phyloP scores from a whole-genome alignment of 1,139 yeast species.

The Kurtzmaniella quercitrusa region DNA sequence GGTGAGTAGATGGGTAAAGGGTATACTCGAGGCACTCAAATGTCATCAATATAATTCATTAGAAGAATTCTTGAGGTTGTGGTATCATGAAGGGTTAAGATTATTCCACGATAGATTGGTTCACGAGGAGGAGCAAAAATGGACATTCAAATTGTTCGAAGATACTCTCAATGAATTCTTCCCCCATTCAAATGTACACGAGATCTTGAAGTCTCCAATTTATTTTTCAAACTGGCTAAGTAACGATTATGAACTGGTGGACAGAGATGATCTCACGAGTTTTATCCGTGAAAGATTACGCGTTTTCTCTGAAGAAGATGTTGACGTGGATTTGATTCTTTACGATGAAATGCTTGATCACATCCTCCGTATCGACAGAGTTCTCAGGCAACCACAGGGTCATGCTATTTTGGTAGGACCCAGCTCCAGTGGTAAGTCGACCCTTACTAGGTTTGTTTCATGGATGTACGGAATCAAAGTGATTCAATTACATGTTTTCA shows the following conservation, averaged over 20 bases:
- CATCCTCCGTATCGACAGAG: slow-evolving; percentile 75
- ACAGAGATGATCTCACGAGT: slow-evolving; percentile 39
- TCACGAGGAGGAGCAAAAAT: slow-evolving; percentile 39
- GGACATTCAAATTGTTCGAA: slow-evolving; percentile 48
- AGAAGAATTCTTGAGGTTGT: slow-evolving; percentile 52
- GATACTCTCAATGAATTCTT: slow-evolving; percentile 38
- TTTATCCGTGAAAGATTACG: slow-evolving; percentile 65
- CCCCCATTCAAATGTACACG: slow-evolving; percentile 38
- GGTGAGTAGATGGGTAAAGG: slow-evolving; percentile 81
- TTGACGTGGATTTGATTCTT: slow-evolving; percentile 57
- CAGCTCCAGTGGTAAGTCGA: slow-evolving; percentile 77
- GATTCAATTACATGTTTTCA: slow-evolving; percentile 54
- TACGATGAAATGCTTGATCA: slow-evolving; percentile 75
- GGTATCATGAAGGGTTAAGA: slow-evolving; percentile 82
- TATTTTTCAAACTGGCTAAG: slow-evolving; percentile 75
- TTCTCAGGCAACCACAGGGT: slow-evolving; percentile 81
- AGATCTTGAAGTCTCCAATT: slow-evolving; percentile 45
- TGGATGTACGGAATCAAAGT: slow-evolving; percentile 84
- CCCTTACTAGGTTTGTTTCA: slow-evolving; percentile 74
- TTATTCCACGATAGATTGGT: slow-evolving; percentile 73
- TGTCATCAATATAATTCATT: slow-evolving; percentile 31
- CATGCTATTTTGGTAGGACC: slow-evolving; percentile 88
- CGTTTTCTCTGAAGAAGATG: slow-evolving; percentile 74
- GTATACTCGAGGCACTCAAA: slow-evolving; percentile 58
- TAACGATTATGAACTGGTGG: slow-evolving; percentile 56